Evolutionary conservation across 106 monocot genomes (phyloP).

Genomic region (Vanilla planifolia): DNA sequence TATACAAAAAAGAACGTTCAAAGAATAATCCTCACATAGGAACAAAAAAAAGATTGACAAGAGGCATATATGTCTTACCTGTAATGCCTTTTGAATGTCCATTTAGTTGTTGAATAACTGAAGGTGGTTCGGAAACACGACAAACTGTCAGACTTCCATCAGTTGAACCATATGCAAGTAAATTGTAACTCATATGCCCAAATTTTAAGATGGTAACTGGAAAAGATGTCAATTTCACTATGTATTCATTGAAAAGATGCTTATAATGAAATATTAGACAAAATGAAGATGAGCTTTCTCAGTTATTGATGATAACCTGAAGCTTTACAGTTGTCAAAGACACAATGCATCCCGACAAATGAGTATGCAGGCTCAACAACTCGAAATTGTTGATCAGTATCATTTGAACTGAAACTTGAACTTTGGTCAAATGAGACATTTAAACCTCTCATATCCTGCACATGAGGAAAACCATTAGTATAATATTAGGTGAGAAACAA

Average conservation of each 20-base stretch:
- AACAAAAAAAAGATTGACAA: slow-evolving; percentile 1
- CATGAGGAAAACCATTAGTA: background rate
- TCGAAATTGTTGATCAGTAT: slow-evolving; percentile 46
- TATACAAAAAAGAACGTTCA: too few relatives aligned
- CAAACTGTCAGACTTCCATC: slow-evolving; percentile 90
- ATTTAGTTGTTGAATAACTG: slow-evolving; percentile 65
- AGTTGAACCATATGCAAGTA: slow-evolving; percentile 90
- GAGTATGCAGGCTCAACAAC: slow-evolving; percentile 84
- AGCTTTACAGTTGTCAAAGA: slow-evolving; percentile 92
- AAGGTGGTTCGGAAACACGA: slow-evolving; percentile 55
- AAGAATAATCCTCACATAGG: too few relatives aligned
- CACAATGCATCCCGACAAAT: slow-evolving; percentile 96
- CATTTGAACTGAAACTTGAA: slow-evolving; percentile 58
- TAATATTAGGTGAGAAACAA: background rate
- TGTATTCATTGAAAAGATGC: background rate
- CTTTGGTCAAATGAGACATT: slow-evolving; percentile 32
- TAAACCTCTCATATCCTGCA: slow-evolving; percentile 63
- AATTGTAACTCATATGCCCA: slow-evolving; percentile 89
- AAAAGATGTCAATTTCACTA: background rate
- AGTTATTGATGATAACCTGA: slow-evolving; percentile 49
- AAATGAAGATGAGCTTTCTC: background rate
- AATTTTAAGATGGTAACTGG: slow-evolving; percentile 91
- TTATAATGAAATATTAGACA: background rate
- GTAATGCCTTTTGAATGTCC: slow-evolving; percentile 91
- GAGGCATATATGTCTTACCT: slow-evolving; percentile 80